phyloP scores from a whole-genome alignment of 140 eudicot species.

The Flaveria floridana region DNA sequence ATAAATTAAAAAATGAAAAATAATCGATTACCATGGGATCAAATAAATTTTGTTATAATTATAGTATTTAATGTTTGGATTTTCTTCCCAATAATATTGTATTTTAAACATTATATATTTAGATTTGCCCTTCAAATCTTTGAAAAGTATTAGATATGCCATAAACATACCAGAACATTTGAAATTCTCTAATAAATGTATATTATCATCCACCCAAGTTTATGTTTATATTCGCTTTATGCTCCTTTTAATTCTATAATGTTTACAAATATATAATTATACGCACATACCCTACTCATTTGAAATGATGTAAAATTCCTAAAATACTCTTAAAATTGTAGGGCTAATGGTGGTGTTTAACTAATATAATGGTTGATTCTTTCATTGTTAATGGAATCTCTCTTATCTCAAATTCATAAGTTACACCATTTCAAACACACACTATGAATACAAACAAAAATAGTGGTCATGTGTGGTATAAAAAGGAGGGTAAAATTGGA shows the following conservation, averaged over 20 bases:
- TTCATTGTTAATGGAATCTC: slow-evolving; percentile 34
- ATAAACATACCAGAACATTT: neutral
- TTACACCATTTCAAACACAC: slow-evolving; percentile 21
- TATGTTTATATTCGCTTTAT: slow-evolving; percentile 5
- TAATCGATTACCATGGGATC: neutral
- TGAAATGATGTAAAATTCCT: neutral
- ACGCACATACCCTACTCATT: neutral
- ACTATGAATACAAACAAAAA: slow-evolving; percentile 30
- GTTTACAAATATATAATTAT: neutral
- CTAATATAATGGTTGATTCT: slow-evolving; percentile 22
- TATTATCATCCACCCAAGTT: slow-evolving; percentile 14
- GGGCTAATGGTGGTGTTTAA: slow-evolving; percentile 7
- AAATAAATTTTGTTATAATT: neutral
- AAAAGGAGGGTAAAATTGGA: slow-evolving; percentile 57
- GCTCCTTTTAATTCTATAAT: neutral
- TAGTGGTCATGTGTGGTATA: slow-evolving; percentile 50
- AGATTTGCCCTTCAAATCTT: neutral
- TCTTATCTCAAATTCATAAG: slow-evolving; percentile 33
- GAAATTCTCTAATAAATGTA: neutral
- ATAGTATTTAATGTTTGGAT: neutral
- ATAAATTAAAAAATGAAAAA: neutral
- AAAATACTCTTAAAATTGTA: neutral
- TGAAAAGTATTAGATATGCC: neutral
- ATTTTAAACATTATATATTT: neutral
- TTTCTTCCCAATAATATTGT: neutral